Evolutionary conservation across 2,329 filamentous ascomycete species (phyloP).

Genomic region (Aspergillus luchuensis): DNA sequence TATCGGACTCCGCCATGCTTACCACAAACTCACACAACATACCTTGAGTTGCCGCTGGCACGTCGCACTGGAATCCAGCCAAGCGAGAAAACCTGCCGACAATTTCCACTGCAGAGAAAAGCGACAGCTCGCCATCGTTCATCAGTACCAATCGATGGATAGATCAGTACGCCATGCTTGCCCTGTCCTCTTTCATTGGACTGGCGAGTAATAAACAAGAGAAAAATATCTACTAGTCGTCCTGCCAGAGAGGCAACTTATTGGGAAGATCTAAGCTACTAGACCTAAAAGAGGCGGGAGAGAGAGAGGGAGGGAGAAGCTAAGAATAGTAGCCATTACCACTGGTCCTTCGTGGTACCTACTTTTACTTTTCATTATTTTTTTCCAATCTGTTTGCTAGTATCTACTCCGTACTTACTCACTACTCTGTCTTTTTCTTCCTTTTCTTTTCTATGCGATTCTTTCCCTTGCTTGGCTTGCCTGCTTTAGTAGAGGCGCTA

Average conservation of each 20-base stretch:
- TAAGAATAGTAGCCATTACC: conserved; percentile 1
- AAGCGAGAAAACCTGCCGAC: background rate
- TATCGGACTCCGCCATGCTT: background rate
- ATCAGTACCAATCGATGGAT: conserved; percentile 1
- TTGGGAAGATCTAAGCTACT: background rate
- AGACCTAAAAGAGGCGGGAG: too few relatives aligned
- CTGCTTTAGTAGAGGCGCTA: background rate
- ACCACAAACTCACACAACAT: background rate
- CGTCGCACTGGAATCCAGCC: background rate
- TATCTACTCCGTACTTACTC: too few relatives aligned
- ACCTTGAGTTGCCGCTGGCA: background rate
- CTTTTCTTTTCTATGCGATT: too few relatives aligned
- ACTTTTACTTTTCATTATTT: background rate
- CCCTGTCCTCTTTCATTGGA: conserved; percentile 3
- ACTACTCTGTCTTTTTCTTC: too few relatives aligned
- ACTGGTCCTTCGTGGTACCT: background rate
- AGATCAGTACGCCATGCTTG: background rate
- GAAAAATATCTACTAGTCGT: background rate
- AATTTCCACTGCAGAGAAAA: background rate
- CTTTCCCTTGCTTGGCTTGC: background rate
- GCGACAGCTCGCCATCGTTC: background rate
- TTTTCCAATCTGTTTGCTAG: too few relatives aligned
- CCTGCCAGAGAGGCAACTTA: background rate
- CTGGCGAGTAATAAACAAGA: background rate
- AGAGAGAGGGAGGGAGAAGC: background rate